Evolutionary conservation across 352 stramenopile species (phyloP), one percentile per base, ranked within the genome.

Genomic region (Pythium scleroteichum): DNA sequence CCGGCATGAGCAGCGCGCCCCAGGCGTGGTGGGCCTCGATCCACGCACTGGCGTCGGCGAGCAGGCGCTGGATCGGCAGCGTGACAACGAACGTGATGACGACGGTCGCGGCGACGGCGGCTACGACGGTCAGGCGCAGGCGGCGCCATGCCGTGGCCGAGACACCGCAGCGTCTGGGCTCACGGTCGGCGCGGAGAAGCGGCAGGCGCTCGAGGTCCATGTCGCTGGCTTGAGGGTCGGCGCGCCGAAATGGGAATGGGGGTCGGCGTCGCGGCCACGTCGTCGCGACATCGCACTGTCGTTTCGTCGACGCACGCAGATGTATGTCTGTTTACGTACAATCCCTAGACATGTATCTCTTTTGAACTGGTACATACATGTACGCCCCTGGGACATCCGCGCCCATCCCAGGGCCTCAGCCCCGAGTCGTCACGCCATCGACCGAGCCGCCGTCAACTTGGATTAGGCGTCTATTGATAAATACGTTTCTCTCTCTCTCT

Each of bases 41-140:
- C 79, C 76, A 88, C 16, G 42, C 45, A 42, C 75, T 81, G 20
- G 67, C 58, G n/a, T 13, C 49, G 3, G 48, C 32, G 3, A 78
- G 56, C 35, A 72, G 68, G 35, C 70, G 24, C 69, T 88, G 83
- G 40, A 90, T 52, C 3, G 80, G 76, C 20, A 90, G 47, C 13
- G 75, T 12, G 6, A 40, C 44, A 26, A 73, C 47, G 16, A 90
- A 19, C 14, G 53, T 62, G 27, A 59, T 49, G 4, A 42, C 47
- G 9, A 73, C 20, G 16, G 47, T 35, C 16, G 64, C 58, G 32
- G 46, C 69, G 10, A 49, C 20, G 4, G 33, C 54, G 2, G 62
- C 17, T 22, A 78, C 79, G 58, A 81, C 23, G 50, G 29, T 10
- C 29, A 35, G 29, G 29, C 29, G 29, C 29, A 35, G 29, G 10